Evolutionary conservation across 768 basidiomycete species (phyloP).

Genomic region (Phaffia tasmanica): DNA sequence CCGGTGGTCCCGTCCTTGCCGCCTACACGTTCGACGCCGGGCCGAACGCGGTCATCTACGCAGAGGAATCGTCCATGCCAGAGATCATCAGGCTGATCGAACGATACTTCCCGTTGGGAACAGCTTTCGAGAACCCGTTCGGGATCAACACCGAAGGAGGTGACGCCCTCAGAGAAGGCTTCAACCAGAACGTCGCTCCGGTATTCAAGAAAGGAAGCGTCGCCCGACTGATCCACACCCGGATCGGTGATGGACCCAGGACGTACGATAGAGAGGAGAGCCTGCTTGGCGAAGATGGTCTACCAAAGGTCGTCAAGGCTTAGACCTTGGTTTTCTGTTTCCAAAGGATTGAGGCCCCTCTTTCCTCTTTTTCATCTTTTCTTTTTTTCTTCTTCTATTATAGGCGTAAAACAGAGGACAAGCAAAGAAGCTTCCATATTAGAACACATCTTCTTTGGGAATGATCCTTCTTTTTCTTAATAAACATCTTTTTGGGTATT

Average conservation of each 20-base stretch:
- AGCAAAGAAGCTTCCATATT: too few relatives aligned
- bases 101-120: constrained; percentile 76
- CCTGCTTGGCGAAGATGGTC: constrained; percentile 56
- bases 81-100: constrained; percentile 66
- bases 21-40: constrained; percentile 99
- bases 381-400: too few relatives aligned
- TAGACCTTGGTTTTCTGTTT: not conserved
- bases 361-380: too few relatives aligned
- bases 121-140: constrained; percentile 65
- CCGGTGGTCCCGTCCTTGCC: constrained; percentile 55
- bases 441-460: too few relatives aligned
- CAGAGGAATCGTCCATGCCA: constrained; percentile 60
- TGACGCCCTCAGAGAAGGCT: constrained; percentile 50
- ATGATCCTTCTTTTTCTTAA: too few relatives aligned
- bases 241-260: constrained; percentile 78
- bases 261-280: constrained; percentile 53
- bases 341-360: too few relatives aligned
- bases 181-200: constrained; percentile 67
- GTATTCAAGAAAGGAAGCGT: constrained; percentile 65
- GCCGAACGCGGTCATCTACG: constrained; percentile 96
- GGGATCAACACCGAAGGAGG: constrained; percentile 44
- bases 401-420: too few relatives aligned
- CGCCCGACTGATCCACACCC: constrained; percentile 80
- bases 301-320: constrained; percentile 44
- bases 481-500: too few relatives aligned